Percentiles rank a stretch among this genome's conserved stretches.
Conservation (phyloP, 345 rosid species). For the Pseudoturritis turrita region DNA sequence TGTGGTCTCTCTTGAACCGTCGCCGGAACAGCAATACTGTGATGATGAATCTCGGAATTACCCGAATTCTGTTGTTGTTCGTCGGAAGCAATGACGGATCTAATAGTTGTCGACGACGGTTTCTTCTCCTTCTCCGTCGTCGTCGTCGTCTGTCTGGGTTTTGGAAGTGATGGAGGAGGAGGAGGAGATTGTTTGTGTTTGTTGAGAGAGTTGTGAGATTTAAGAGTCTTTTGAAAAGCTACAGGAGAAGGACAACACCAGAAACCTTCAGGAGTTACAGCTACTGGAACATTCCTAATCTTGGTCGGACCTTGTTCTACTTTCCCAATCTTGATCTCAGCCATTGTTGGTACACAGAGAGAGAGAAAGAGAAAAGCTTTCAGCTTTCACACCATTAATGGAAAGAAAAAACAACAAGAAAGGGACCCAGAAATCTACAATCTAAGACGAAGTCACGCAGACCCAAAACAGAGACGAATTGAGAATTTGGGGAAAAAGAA, state of each 20-base stretch:
- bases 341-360: slow-evolving; percentile 44
- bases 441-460: neutral
- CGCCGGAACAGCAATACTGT: slow-evolving; percentile 40
- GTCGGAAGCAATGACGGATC: slow-evolving; percentile 48
- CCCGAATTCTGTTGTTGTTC: slow-evolving; percentile 34
- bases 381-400: slow-evolving; percentile 31
- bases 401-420: slow-evolving; percentile 1
- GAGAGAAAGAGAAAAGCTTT: slow-evolving; percentile 3
- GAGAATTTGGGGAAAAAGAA: neutral
- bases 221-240: slow-evolving; percentile 77
- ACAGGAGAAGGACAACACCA: slow-evolving; percentile 99
- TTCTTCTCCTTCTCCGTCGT: slow-evolving; percentile 59
- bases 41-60: slow-evolving; percentile 33
- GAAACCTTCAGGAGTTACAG: slow-evolving; percentile 96
- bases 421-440: slow-evolving; percentile 7
- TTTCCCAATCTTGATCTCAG: slow-evolving; percentile 70
- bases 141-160: slow-evolving; percentile 36
- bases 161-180: slow-evolving; percentile 33
- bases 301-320: slow-evolving; percentile 81
- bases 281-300: slow-evolving; percentile 88
- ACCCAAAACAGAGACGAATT: neutral
- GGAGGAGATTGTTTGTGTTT: slow-evolving; percentile 69
- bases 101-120: slow-evolving; percentile 46
- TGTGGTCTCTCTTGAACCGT: slow-evolving; percentile 54
- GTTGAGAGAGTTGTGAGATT: slow-evolving; percentile 57